Base-by-base conservation (phyloP, 176 grass and related monocot species). In the Coix lacrymajobi region DNA sequence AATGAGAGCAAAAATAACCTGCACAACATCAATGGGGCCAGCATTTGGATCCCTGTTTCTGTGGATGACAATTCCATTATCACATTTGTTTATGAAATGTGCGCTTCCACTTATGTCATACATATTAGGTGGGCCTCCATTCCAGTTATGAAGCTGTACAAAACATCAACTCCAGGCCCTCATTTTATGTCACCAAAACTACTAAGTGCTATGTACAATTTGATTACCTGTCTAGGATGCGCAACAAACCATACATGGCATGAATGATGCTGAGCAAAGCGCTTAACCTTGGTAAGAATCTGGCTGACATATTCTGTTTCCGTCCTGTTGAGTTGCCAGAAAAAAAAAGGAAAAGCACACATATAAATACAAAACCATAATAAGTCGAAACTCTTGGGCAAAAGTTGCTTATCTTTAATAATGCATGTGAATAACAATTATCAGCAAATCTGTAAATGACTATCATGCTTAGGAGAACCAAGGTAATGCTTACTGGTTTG, bases 231-330 rank as follows among this genome's bases (percentile, higher is more conserved):
- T 89, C 84, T 96, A 52, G 97, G 97, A 76, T 99, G 97, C 3
- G 97, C 97, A 87, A 99, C 97, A 92, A 99, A 96, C 97, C 97
- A 99, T 37, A 99, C 97, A 85, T 99, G 97, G 30, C 97, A 99
- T 62, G 91, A 92, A 80, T 99, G 91, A 69, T 96, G 91, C 60
- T 99, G 93, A 38, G 93, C 96, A 92, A 99, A 99, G 51, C 96
- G 91, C 81, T 99, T 99, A 71, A 99, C 85, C 80, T 81, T 88
- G 26, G 93, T 92, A 84, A 99, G 89, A 75, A 96, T 99, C 80
- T 94, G 89, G 83, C 96, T 99, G 29, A 99, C 96, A 56, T 99
- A 99, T 70, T 96, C 96, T 51, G 96, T 98, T 81, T 98, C 96
- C 4, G 74, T 98, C 86, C 96, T 98, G 79, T 84, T 79, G 70